These are phyloP conservation scores for Alloteropsis semialata DNA, from an alignment of 176 grass and related monocot genomes.

Conservation along the genomic window DNA sequence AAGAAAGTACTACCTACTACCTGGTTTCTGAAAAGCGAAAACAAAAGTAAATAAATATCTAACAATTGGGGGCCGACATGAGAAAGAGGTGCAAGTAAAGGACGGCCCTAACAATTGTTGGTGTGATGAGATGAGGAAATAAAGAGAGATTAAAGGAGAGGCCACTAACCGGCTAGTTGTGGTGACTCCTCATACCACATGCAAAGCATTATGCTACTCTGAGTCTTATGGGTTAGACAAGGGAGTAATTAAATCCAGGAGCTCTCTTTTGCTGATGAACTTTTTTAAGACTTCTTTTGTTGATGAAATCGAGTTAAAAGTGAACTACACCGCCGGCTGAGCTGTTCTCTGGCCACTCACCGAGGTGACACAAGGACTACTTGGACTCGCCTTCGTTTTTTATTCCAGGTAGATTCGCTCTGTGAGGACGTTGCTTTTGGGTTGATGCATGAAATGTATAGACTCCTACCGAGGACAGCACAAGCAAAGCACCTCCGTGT, in stretches of 20 bases:
- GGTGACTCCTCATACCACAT: slow-evolving; percentile 7
- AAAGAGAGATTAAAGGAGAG: background rate
- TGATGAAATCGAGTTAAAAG: background rate
- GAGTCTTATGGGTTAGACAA: background rate
- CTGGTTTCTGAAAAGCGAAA: background rate
- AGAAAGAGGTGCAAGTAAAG: background rate
- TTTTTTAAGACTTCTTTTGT: too few relatives aligned
- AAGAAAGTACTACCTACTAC: too few relatives aligned
- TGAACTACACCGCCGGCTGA: background rate
- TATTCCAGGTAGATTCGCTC: background rate
- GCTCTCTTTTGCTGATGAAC: too few relatives aligned
- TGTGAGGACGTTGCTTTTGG: background rate
- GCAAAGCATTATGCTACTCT: background rate
- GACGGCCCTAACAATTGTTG: background rate
- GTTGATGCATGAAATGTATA: background rate
- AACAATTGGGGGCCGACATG: slow-evolving; percentile 6
- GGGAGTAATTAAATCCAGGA: too few relatives aligned
- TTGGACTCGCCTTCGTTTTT: background rate
- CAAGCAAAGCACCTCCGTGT: background rate
- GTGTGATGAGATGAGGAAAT: background rate
- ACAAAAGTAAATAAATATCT: background rate
- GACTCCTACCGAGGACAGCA: background rate
- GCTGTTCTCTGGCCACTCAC: too few relatives aligned
- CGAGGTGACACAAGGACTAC: background rate
- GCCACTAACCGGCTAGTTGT: background rate